Evolutionary conservation across 257 asterid species (phyloP).

Genomic region (Solanum chiquidenum): DNA sequence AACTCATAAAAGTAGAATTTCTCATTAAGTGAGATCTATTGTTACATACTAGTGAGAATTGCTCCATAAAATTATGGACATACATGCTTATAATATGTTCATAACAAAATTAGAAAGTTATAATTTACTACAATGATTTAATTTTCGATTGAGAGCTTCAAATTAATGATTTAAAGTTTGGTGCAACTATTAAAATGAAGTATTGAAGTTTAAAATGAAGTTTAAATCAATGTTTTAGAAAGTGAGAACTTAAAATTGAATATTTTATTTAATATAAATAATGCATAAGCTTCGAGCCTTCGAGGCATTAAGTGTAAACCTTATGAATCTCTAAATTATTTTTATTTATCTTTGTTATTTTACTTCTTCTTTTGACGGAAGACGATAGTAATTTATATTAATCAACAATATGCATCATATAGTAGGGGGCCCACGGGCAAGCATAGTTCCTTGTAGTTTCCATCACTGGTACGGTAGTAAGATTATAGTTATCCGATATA

Average conservation of each 20-base stretch:
- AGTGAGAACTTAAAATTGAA: fast-evolving
- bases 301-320: not conserved
- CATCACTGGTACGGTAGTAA: too few relatives aligned
- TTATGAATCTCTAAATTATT: not conserved
- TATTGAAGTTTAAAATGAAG: not conserved
- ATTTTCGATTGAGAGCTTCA: not conserved
- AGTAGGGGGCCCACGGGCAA: too few relatives aligned
- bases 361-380: too few relatives aligned
- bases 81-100: too few relatives aligned
- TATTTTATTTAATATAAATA: not conserved
- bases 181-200: not conserved
- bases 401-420: too few relatives aligned
- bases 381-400: too few relatives aligned
- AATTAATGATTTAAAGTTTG: not conserved
- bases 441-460: too few relatives aligned
- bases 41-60: not conserved
- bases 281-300: not conserved
- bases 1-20: too few relatives aligned
- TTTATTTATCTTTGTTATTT: too few relatives aligned
- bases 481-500: too few relatives aligned
- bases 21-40: fast-evolving
- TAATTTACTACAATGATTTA: not conserved
- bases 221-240: not conserved
- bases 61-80: too few relatives aligned
- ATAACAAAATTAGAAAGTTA: too few relatives aligned